Evolutionary conservation across 176 grass and related monocot species (phyloP), one percentile per base, ranked within the genome.

Genomic region (Cenchrus purpureus): DNA sequence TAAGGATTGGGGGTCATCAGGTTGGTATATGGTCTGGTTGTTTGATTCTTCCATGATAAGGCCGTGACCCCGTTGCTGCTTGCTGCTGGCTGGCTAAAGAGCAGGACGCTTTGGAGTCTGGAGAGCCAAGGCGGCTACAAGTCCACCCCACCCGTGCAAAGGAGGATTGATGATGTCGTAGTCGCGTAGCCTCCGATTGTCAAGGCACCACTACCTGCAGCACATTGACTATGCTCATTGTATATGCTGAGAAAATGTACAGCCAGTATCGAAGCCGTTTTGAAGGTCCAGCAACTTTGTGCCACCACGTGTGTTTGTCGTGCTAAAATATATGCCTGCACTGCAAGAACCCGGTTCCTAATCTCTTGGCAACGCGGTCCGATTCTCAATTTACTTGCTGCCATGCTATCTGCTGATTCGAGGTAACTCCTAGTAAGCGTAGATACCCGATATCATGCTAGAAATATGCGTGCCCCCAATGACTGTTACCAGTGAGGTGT

Each of bases 41-140:
- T 8, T 28, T 5, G 76, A 62, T 76, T 67, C 17, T 52, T 71
- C 12, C 42, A 56, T 14, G 81, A 73, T 61, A 73, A 83, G 81
- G 83, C 42, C 73, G 58, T 12, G 57, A 59, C 8, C 57, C 8
- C 57, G 69, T 57, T 14, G n/a, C n/a, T 65, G 12, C 16, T 43
- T 32, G 10, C 15, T n/a, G 37, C 10, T 25, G n/a, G n/a, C n/a
- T n/a, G n/a, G n/a, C n/a, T 22, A 51, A 79, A 80, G 78, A 42
- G 78, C 48, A 9, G 65, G 32, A 42, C 31, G 52, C 8, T 73
- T 42, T 9, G 12, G 52, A 59, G 44, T 58, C 13, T 42, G 5
- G 58, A 52, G 71, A 55, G 48, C 32, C 13, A 10, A 45, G n/a
- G 32, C 50, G n/a, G 32, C n/a, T 22, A 46, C 60, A 68, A 19